phyloP scores from a whole-genome alignment of 2,329 filamentous ascomycete species.

The Macrophomina tecta region DNA sequence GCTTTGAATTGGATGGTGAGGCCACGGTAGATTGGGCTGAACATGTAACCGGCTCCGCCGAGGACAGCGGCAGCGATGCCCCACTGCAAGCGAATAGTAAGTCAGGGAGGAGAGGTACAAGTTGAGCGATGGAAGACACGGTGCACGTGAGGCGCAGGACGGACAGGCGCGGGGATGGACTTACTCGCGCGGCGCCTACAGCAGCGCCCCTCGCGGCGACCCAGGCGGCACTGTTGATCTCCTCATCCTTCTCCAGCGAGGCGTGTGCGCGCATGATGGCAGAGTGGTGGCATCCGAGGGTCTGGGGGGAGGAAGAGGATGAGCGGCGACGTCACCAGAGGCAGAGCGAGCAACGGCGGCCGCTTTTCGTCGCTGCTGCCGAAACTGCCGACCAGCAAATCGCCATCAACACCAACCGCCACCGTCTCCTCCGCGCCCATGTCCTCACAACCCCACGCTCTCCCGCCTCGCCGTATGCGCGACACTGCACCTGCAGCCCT shows the following conservation, averaged over 20 bases:
- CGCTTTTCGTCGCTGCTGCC: slow-evolving; percentile 3
- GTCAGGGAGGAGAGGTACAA: background rate
- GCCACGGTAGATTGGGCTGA: slow-evolving; percentile 74
- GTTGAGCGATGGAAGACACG: background rate
- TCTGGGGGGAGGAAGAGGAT: background rate
- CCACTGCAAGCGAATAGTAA: slow-evolving; percentile 57
- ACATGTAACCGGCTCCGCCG: slow-evolving; percentile 65
- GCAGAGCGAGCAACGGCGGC: background rate
- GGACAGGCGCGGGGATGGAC: background rate
- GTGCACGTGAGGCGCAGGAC: background rate
- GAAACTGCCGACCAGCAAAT: background rate
- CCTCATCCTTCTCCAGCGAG: slow-evolving; percentile 64
- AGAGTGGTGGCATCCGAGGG: background rate
- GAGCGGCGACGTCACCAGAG: slow-evolving; percentile 1
- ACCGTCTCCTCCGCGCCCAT: background rate
- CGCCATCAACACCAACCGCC: background rate
- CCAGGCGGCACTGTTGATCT: slow-evolving; percentile 73
- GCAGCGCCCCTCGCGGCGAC: slow-evolving; percentile 72
- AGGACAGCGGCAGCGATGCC: slow-evolving; percentile 69
- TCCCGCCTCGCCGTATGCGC: background rate
- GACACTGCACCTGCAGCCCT: background rate
- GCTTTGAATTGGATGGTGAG: slow-evolving; percentile 79
- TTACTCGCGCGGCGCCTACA: slow-evolving; percentile 67
- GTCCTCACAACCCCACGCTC: background rate
- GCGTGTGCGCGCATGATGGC: slow-evolving; percentile 59